A percentile compares a stretch with the other conserved stretches of the same genome.
Conservation (phyloP, 2,329 filamentous ascomycete genomes). For the Chrysosporium keratinophilum region DNA sequence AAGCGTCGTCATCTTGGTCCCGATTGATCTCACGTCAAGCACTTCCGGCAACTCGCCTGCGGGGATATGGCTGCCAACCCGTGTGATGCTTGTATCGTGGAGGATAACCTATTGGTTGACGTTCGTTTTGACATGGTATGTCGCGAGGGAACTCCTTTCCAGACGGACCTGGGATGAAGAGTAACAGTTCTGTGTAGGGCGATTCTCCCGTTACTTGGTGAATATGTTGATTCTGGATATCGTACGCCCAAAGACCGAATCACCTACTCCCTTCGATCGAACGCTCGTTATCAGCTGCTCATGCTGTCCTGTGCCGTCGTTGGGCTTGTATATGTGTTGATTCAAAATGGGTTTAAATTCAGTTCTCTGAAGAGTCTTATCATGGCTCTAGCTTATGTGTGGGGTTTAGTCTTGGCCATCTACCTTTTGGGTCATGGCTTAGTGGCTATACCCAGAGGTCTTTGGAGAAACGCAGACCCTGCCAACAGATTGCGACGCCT, state of each 20-base stretch:
- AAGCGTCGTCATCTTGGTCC: constrained; percentile 81
- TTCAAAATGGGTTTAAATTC: constrained; percentile 63
- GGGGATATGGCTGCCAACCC: constrained; percentile 77
- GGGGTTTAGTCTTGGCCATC: constrained; percentile 82
- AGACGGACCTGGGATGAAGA: not conserved
- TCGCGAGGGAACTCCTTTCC: constrained; percentile 1
- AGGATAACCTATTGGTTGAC: constrained; percentile 95
- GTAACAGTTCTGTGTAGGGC: constrained; percentile 46
- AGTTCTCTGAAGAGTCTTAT: constrained; percentile 68
- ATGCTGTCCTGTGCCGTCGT: constrained; percentile 59
- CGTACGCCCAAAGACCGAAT: constrained; percentile 72
- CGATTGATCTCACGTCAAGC: constrained; percentile 87
- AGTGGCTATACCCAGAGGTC: constrained; percentile 72
- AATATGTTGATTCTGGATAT: constrained; percentile 91
- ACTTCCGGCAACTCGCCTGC: constrained; percentile 61
- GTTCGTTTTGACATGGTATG: constrained; percentile 83
- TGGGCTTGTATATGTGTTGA: constrained; percentile 72
- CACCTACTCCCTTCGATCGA: constrained; percentile 73
- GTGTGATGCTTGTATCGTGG: constrained; percentile 77
- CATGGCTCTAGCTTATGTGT: constrained; percentile 92
- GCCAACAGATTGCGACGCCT: constrained; percentile 62
- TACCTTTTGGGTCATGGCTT: constrained; percentile 97
- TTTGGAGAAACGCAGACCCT: constrained; percentile 71
- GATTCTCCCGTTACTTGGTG: constrained; percentile 82
- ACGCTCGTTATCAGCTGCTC: constrained; percentile 79